Evolutionary conservation across 495 filamentous ascomycete genomes (phyloP).

Genomic region (Amphirosellinia nigrospora): DNA sequence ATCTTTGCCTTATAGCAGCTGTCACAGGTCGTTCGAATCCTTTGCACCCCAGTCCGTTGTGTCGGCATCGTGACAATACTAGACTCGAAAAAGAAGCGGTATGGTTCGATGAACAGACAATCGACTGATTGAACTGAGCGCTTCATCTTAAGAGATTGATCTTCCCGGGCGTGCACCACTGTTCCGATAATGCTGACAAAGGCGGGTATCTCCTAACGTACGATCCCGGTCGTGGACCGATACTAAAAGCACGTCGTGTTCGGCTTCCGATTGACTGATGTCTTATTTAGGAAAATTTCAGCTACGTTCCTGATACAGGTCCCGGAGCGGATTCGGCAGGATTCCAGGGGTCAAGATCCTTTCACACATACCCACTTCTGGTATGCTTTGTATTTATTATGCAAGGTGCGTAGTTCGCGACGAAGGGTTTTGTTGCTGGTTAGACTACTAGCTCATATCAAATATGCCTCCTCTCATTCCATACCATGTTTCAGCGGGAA

Average conservation of each 20-base stretch:
- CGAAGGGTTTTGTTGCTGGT: background rate
- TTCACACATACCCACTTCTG: constrained; percentile 2
- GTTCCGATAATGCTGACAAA: background rate
- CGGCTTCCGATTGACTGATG: constrained; percentile 6
- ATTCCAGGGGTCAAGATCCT: background rate
- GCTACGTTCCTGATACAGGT: background rate
- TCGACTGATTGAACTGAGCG: constrained; percentile 8
- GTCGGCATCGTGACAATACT: constrained; percentile 2
- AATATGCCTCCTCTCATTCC: constrained; percentile 11
- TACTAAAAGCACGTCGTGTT: background rate
- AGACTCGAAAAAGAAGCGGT: background rate
- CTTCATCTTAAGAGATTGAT: background rate
- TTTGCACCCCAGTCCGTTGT: background rate
- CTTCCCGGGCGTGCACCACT: background rate
- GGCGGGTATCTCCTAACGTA: background rate
- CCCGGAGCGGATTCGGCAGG: constrained; percentile 1
- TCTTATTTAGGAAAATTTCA: background rate
- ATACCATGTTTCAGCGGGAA: constrained; percentile 4
- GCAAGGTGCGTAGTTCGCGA: background rate
- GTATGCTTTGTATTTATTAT: background rate
- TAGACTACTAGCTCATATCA: background rate
- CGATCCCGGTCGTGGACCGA: background rate
- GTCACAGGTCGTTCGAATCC: constrained; percentile 3
- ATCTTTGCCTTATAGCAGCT: constrained; percentile 3
- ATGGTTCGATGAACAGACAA: constrained; percentile 1